Base-by-base conservation (phyloP, 352 stramenopile species). In the Pythium aquatile region DNA sequence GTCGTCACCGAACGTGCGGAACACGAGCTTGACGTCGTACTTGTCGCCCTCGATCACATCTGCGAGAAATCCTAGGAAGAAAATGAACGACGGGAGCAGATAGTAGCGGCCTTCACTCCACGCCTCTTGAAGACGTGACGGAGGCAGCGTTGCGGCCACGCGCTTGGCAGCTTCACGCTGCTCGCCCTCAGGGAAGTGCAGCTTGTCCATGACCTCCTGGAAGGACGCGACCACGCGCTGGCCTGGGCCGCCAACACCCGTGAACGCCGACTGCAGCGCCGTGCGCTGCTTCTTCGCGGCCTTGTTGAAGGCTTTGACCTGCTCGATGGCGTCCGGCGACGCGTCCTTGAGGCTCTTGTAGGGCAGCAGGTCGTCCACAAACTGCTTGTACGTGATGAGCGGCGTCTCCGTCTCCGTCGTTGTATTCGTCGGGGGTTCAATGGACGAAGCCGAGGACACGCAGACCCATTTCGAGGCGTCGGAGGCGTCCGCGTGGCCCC, bases 1-100 rank as follows among this genome's bases (percentile, higher is more conserved):
- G 55, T 95, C 86, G 42, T 93, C 81, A 1, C 86, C 86, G 68
- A 95, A 93, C 3, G 85, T 95, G 26, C 86, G 81, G 64, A 92
- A 92, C 33, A 92, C 77, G 8, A 94, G 68, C 52, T 83, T 83
- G 40, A 88, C 69, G 48, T 87, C 72, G 30, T 66, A 58, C 63
- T 73, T 55, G 42, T 72, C 40, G 9, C 51, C 57, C 26, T 58
- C 20, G 48, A 52, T 60, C 28, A 75, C 42, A 24, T 68, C 28
- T 14, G 76, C 72, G 10, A 94, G 65, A 64, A 79, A 83, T 33
- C 74, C 61, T 17, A 94, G 63, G 48, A 95, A 88, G 5, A 78
- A 63, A 24, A 95, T 58, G 53, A 95, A 95, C 10, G 87, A 95
- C 46, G 87, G 87, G 40, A 95, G 65, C 60, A 95, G 52, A 57